Conservation (phyloP, 306 rosid genomes). For the Neltuma alba region DNA sequence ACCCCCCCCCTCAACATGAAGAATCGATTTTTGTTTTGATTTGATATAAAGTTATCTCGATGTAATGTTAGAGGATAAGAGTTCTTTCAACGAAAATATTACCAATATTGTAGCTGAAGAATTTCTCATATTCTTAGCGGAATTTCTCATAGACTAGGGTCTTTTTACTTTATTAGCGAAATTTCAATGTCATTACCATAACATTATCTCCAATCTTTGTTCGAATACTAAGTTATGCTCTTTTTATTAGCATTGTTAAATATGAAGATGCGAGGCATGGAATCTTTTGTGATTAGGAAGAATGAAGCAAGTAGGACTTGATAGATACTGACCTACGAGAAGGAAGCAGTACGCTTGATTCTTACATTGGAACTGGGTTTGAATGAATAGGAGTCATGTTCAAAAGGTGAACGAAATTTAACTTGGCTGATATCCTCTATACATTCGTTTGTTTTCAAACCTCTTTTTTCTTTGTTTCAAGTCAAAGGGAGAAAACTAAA, state of each 20-base stretch:
- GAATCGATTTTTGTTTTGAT: background rate
- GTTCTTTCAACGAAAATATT: too few species aligned
- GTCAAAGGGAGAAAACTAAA: background rate
- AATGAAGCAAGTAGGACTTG: background rate
- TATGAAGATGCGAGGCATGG: background rate
- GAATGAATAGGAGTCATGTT: too few species aligned
- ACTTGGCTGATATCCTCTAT: too few species aligned
- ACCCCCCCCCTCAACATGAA: too few species aligned
- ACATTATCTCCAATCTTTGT: too few species aligned
- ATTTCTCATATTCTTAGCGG: too few species aligned
- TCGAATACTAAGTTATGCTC: background rate
- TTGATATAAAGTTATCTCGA: background rate
- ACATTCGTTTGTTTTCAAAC: background rate
- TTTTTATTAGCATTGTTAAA: background rate
- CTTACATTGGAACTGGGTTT: background rate
- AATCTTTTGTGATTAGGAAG: background rate
- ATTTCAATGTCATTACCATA: too few species aligned
- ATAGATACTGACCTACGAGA: background rate
- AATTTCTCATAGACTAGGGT: too few species aligned
- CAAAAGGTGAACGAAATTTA: too few species aligned
- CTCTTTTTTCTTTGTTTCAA: background rate
- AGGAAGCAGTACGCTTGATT: background rate
- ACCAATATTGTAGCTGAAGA: too few species aligned
- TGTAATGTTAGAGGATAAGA: too few species aligned
- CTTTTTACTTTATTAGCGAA: too few species aligned